Base-by-base conservation (phyloP, 179 eudicot genomes). In the Patellifolia procumbens region DNA sequence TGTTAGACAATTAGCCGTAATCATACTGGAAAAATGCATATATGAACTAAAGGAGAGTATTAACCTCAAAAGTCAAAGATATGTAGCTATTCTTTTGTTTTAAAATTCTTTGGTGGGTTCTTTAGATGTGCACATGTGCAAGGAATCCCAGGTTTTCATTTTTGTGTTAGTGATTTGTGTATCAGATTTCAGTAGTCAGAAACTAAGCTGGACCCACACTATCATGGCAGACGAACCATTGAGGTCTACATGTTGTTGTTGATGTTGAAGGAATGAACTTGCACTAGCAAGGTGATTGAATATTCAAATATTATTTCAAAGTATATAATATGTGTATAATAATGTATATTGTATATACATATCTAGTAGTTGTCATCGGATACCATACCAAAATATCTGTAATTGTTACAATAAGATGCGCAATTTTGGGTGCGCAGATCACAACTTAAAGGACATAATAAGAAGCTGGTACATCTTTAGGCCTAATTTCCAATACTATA, bases 181-280 rank as follows among this genome's bases (percentile, higher is more conserved):
- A 70, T 35, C 63, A 51, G 19, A 43, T 68, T 12, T 43, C 70
- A 60, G 31, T n/a, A n/a, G n/a, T n/a, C n/a, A n/a, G n/a, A n/a
- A 59, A 60, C 56, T 67, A 70, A 70, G 76, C 79, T 73, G 83
- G 74, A 55, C 69, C 48, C 59, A 61, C 62, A 29, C 17, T 48
- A 65, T 51, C 70, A 34, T 16, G 35, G 55, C 48, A 58, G 72
- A n/a, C n/a, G n/a, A 29, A 1, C 34, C 22, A 48, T 72, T 76
- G 74, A 48, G 77, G 67, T 70, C 71, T 81, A 67, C 78, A 81
- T 76, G 81, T 77, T 73, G 58, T 62, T 64, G 35, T 51, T 60
- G 35, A 24, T 1, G 1, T 34, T 24, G n/a, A 15, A 45, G 37
- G 35, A 45, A 26, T 68, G 73, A 29, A 45, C 20, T 46, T 22